These are phyloP conservation scores for Marasmius tenuissimus DNA, from an alignment of 1,284 basidiomycete species.

Conservation along the genomic window DNA sequence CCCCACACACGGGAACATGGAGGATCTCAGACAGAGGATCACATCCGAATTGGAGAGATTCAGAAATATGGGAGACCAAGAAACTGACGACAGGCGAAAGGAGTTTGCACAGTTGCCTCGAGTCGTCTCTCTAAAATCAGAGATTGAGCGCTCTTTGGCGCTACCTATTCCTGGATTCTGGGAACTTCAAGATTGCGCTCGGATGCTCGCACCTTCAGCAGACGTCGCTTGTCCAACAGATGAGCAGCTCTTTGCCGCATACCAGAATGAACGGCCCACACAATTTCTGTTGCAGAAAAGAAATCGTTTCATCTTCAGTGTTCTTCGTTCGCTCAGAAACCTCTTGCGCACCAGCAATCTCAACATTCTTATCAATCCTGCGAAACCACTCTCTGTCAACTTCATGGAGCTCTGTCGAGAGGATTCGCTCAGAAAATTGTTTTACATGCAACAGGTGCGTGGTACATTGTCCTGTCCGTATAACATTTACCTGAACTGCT, in stretches of 20 bases:
- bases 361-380: slow-evolving; percentile 42
- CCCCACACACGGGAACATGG: slow-evolving; percentile 31
- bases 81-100: slow-evolving; percentile 20
- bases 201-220: slow-evolving; percentile 19
- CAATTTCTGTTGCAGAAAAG: slow-evolving; percentile 28
- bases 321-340: slow-evolving; percentile 31
- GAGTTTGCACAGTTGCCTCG: slow-evolving; percentile 44
- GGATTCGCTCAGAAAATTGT: slow-evolving; percentile 42
- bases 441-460: slow-evolving; percentile 50
- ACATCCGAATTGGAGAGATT: slow-evolving; percentile 32
- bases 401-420: slow-evolving; percentile 48
- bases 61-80: slow-evolving; percentile 24
- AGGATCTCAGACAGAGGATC: slow-evolving; percentile 36
- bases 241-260: slow-evolving; percentile 36
- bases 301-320: slow-evolving; percentile 33
- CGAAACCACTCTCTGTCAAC: slow-evolving; percentile 34
- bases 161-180: slow-evolving; percentile 49
- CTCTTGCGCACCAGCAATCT: slow-evolving; percentile 21
- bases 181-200: slow-evolving; percentile 41
- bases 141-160: slow-evolving; percentile 44
- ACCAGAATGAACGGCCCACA: slow-evolving; percentile 19
- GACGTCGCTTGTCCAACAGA: slow-evolving; percentile 32
- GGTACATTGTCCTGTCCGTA: slow-evolving; percentile 7
- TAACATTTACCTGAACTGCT: not conserved
- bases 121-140: slow-evolving; percentile 42